A percentile compares a stretch with the other conserved stretches of the same genome.
Conservation (phyloP, 2,329 filamentous ascomycete genomes). For the Rosellinia necatrix region DNA sequence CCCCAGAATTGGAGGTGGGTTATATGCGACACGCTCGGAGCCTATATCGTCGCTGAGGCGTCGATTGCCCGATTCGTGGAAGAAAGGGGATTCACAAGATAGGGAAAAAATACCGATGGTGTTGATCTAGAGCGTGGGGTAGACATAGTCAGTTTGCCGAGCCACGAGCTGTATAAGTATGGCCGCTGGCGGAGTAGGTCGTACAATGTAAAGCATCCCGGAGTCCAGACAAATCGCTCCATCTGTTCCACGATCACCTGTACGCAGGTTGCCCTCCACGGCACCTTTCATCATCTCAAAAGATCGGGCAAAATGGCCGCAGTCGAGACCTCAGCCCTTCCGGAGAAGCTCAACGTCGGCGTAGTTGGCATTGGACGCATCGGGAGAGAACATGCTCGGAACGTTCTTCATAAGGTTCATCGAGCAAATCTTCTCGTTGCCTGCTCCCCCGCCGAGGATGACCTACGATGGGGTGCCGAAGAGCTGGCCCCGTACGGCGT, state of each 20-base stretch:
- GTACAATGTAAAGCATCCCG: no score
- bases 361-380: constrained; percentile 7
- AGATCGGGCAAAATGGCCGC: background rate
- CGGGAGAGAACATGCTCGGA: constrained; percentile 1
- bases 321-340: background rate
- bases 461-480: background rate
- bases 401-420: constrained; percentile 4
- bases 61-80: background rate
- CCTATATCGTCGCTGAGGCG: background rate
- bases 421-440: background rate
- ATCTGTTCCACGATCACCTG: background rate
- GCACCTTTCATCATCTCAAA: background rate
- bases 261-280: no score
- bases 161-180: background rate
- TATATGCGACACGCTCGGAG: background rate
- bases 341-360: constrained; percentile 2
- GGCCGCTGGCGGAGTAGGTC: no score
- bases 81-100: background rate
- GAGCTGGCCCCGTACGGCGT: background rate
- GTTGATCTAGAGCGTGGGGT: background rate
- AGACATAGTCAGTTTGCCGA: background rate
- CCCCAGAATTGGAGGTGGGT: background rate
- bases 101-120: background rate
- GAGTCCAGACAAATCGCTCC: no score
- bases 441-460: constrained; percentile 1